Evolutionary conservation across 2,329 filamentous ascomycete species (phyloP).

Genomic region (Cladophialophora psammophila): DNA sequence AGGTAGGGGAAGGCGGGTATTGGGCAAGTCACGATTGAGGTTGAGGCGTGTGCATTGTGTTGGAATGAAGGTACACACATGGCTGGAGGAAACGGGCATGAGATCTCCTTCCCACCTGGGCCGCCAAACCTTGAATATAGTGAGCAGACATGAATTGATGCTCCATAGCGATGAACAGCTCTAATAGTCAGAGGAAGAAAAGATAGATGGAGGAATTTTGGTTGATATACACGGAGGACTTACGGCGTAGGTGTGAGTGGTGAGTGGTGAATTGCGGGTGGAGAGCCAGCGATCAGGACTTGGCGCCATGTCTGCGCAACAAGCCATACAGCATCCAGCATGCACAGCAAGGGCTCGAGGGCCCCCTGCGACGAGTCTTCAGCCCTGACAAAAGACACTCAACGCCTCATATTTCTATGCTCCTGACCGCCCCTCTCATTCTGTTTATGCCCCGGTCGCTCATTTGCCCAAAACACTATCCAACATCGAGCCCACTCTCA

Average conservation of each 20-base stretch:
- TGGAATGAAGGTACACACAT: no score
- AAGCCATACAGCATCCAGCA: background rate
- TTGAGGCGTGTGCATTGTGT: no score
- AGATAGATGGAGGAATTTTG: background rate
- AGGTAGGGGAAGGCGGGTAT: no score
- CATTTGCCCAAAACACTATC: background rate
- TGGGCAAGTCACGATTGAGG: background rate
- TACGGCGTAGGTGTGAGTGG: background rate
- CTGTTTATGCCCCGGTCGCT: background rate
- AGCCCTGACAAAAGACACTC: background rate
- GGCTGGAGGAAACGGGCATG: background rate
- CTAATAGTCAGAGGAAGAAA: background rate
- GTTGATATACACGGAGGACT: background rate
- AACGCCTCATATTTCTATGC: background rate
- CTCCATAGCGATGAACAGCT: background rate
- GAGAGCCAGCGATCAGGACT: background rate
- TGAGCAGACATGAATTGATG: background rate
- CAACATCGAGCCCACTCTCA: background rate
- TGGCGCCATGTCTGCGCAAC: background rate
- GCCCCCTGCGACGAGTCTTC: background rate
- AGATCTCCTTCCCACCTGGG: background rate
- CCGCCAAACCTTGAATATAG: background rate
- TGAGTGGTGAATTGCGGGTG: background rate
- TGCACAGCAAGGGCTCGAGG: background rate
- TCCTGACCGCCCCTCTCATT: background rate